Evolutionary conservation across 768 basidiomycete species (phyloP).

Genomic region (Leccinum barrowsii): DNA sequence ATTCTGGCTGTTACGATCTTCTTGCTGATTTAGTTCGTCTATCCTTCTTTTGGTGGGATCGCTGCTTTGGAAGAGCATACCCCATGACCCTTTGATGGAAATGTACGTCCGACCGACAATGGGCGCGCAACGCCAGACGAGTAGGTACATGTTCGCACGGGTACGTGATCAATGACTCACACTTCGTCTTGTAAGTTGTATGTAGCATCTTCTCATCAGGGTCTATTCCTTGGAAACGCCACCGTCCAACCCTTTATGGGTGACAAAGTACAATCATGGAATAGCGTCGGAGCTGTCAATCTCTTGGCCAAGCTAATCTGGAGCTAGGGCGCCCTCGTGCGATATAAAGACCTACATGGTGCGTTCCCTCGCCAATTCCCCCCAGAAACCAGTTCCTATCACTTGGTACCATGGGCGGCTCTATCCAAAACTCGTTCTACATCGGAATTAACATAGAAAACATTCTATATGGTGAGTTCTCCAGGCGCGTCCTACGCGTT

Average conservation of each 20-base stretch:
- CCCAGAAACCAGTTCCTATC: not conserved
- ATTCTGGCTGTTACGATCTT: not conserved
- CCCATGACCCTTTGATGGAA: not conserved
- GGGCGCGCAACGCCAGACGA: not conserved
- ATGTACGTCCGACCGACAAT: not conserved
- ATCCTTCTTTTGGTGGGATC: not conserved
- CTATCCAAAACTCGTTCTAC: constrained; percentile 14
- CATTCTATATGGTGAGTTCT: constrained; percentile 24
- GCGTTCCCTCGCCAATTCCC: not conserved
- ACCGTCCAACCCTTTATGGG: not conserved
- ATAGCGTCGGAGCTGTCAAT: not conserved
- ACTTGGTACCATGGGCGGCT: not conserved
- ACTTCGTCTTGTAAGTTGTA: not conserved
- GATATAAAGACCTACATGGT: constrained; percentile 5
- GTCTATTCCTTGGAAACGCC: constrained; percentile 2
- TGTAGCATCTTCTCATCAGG: not conserved
- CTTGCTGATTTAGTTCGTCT: not conserved
- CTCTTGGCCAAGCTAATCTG: not conserved
- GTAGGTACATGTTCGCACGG: not conserved
- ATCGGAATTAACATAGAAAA: constrained; percentile 16
- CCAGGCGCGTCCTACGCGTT: not conserved
- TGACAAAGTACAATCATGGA: not conserved
- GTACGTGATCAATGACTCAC: not conserved
- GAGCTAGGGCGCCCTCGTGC: not conserved
- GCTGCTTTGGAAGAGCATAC: not conserved